Conservation (phyloP, 345 rosid genomes). For the Durio zibethinus region DNA sequence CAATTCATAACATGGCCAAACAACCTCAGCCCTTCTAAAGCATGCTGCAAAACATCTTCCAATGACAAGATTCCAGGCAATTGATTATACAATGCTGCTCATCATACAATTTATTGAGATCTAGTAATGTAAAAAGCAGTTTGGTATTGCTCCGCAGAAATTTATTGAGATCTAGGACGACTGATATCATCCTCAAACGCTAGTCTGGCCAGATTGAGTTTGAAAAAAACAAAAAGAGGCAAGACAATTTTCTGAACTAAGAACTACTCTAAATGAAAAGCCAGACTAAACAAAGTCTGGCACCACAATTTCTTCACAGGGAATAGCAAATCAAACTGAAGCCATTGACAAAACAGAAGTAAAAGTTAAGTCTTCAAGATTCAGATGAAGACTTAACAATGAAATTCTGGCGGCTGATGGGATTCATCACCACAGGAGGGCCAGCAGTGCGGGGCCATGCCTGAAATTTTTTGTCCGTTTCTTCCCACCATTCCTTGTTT, state of each 20-base stretch:
- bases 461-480: slow-evolving; percentile 83
- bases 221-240: not conserved
- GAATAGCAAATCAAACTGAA: not conserved
- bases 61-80: not conserved
- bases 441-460: slow-evolving; percentile 99
- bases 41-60: not conserved
- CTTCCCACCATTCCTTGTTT: slow-evolving; percentile 77
- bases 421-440: slow-evolving; percentile 92
- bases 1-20: not conserved
- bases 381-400: slow-evolving; percentile 53
- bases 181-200: not conserved
- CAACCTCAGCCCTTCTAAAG: not conserved
- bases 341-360: not conserved
- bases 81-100: not conserved
- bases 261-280: not conserved
- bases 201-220: not conserved
- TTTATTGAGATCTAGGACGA: slow-evolving; percentile 9
- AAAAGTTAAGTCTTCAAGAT: slow-evolving; percentile 19
- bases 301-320: not conserved
- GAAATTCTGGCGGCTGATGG: slow-evolving; percentile 90
- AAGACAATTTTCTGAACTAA: not conserved
- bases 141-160: not conserved
- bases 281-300: slow-evolving; percentile 4
- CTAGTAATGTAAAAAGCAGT: not conserved
- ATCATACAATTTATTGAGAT: not conserved